A percentile compares a stretch with the other conserved stretches of the same genome.
Conservation (phyloP, 176 grass and related monocot genomes). For the Oryza glaberrima region DNA sequence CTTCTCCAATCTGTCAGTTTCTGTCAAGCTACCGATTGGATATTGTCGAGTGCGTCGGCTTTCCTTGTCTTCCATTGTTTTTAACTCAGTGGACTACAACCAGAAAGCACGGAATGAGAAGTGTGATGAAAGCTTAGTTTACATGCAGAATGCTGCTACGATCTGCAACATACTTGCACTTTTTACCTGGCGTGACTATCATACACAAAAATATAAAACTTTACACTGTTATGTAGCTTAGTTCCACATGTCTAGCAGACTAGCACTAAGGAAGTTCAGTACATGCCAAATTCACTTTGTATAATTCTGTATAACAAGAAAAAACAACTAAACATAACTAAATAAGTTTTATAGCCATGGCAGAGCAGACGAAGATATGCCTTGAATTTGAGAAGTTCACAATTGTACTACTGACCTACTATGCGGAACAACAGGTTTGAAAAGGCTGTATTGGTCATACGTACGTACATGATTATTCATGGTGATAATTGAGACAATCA, state of each 20-base stretch:
- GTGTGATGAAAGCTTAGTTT: neutral
- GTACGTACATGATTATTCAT: neutral
- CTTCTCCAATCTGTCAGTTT: neutral
- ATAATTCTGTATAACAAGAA: too few species aligned
- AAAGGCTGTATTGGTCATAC: neutral
- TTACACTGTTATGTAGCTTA: too few species aligned
- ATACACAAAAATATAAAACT: neutral
- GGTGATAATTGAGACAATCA: neutral
- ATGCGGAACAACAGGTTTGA: neutral
- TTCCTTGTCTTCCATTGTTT: slow-evolving; percentile 28
- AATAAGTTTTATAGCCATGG: too few species aligned
- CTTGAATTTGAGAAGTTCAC: neutral
- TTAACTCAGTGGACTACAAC: slow-evolving; percentile 47
- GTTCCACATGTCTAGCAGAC: too few species aligned
- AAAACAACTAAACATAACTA: too few species aligned
- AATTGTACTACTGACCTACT: neutral
- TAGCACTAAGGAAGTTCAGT: too few species aligned
- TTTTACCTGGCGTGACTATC: neutral
- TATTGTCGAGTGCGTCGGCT: neutral
- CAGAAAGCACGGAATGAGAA: slow-evolving; percentile 27
- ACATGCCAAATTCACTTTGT: too few species aligned
- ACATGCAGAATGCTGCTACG: slow-evolving; percentile 1
- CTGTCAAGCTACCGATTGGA: slow-evolving; percentile 4
- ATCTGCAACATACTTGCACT: neutral
- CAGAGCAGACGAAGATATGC: too few species aligned